Percentiles rank a stretch among this genome's conserved stretches.
Evolutionary conservation across 257 asterid genomes (phyloP).

Genomic region (Mentha longifolia): DNA sequence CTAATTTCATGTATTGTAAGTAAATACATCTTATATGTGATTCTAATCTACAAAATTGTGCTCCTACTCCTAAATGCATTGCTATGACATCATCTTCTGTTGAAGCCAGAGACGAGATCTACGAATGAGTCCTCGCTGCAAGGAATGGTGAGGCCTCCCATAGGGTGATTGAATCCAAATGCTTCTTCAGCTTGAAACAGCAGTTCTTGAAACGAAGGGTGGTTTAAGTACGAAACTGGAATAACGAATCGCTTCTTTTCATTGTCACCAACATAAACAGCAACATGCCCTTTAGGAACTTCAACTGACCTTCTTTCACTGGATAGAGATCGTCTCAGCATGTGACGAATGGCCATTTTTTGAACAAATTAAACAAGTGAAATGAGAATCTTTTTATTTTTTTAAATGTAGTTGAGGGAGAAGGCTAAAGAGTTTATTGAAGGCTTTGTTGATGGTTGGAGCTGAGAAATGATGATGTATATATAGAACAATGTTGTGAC

Average conservation of each 20-base stretch:
- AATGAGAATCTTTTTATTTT: too few relatives aligned
- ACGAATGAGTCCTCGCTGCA: conserved; percentile 44
- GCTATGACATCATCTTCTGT: conserved; percentile 13
- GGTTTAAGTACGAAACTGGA: conserved; percentile 29
- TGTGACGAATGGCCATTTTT: not conserved
- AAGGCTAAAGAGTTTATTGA: too few relatives aligned
- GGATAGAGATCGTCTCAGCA: conserved; percentile 11
- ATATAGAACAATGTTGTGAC: not conserved
- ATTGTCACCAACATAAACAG: conserved; percentile 41
- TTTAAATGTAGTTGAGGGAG: too few relatives aligned
- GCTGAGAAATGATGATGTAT: not conserved
- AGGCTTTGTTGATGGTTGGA: too few relatives aligned
- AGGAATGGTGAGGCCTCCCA: conserved; percentile 61
- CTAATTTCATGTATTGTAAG: not conserved
- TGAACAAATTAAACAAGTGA: not conserved
- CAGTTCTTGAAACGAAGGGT: conserved; percentile 25
- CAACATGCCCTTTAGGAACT: conserved; percentile 34
- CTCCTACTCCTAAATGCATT: not conserved
- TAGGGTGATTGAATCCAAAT: conserved; percentile 36
- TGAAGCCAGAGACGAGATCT: conserved; percentile 37
- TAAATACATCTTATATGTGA: not conserved
- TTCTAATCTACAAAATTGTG: conserved; percentile 7
- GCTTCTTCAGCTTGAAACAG: conserved; percentile 43
- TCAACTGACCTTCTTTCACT: conserved; percentile 3
- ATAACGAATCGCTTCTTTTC: conserved; percentile 31